phyloP scores from a whole-genome alignment of 805 yeast genomes.

The Starmerella vitae region DNA sequence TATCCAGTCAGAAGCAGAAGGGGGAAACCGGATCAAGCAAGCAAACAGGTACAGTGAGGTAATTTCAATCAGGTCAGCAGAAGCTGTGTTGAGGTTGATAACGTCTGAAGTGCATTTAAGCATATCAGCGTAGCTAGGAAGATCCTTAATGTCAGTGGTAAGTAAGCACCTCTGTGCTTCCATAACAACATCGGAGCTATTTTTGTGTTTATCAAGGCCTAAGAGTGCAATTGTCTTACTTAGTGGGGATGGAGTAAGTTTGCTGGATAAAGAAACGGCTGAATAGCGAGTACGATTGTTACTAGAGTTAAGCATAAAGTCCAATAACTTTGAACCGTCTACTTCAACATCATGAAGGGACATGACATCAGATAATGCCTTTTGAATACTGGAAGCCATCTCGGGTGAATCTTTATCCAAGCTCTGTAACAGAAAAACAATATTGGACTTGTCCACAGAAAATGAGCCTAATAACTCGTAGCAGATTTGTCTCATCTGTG shows the following conservation, averaged over 20 bases:
- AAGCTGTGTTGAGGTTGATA: not conserved
- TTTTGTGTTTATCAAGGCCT: constrained; percentile 40
- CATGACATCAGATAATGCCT: constrained; percentile 50
- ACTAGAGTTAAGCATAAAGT: constrained; percentile 30
- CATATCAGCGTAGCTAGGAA: constrained; percentile 43
- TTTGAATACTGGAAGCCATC: constrained; percentile 55
- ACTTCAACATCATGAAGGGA: constrained; percentile 31
- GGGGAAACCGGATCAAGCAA: constrained; percentile 2
- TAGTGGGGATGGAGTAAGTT: constrained; percentile 52
- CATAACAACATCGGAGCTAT: constrained; percentile 61
- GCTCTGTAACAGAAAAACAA: constrained; percentile 59
- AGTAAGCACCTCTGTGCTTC: constrained; percentile 65
- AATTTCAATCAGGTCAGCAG: constrained; percentile 1
- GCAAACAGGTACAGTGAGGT: constrained; percentile 1
- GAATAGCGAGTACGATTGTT: constrained; percentile 43
- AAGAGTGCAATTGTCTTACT: constrained; percentile 55
- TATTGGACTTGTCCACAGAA: constrained; percentile 34
- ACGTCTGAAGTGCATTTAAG: constrained; percentile 19
- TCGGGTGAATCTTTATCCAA: constrained; percentile 51
- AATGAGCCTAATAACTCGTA: constrained; percentile 71
- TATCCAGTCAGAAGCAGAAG: constrained; percentile 5
- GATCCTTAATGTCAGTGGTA: constrained; percentile 30
- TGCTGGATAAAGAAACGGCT: constrained; percentile 47
- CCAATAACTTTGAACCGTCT: constrained; percentile 24
- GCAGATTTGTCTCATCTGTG: constrained; percentile 29